These are phyloP conservation scores for Penicillium occitanis DNA, from an alignment of 2,329 filamentous ascomycete species.

Conservation along the genomic window DNA sequence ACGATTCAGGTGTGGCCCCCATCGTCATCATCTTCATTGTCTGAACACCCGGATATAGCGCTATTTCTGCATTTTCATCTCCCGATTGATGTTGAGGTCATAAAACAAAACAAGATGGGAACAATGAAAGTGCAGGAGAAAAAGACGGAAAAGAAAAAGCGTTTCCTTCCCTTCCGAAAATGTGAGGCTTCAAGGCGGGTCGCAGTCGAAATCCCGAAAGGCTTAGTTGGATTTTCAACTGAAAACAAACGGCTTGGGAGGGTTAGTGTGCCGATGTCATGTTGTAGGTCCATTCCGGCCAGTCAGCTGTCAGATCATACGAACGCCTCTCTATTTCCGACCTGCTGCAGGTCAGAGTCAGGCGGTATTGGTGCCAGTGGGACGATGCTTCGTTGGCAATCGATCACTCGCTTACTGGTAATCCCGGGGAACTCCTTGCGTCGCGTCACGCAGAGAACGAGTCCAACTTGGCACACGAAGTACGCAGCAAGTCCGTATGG, in stretches of 20 bases:
- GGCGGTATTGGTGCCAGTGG: slow-evolving; percentile 11
- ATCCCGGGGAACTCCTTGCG: slow-evolving; percentile 22
- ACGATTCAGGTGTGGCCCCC: slow-evolving; percentile 15
- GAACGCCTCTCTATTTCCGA: neutral
- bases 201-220: slow-evolving; percentile 6
- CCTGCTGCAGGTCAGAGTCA: slow-evolving; percentile 10
- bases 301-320: slow-evolving; percentile 1
- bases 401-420: slow-evolving; percentile 26
- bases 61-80: neutral
- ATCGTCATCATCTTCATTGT: slow-evolving; percentile 16
- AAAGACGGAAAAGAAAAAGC: neutral
- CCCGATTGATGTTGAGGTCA: neutral
- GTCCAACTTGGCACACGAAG: neutral
- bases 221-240: neutral
- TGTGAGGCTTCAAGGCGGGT: slow-evolving; percentile 7
- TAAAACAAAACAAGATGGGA: neutral
- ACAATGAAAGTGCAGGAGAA: neutral
- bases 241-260: neutral
- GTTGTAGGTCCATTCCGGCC: neutral
- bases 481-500: neutral
- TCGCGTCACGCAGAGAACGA: slow-evolving; percentile 11
- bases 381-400: slow-evolving; percentile 29
- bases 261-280: neutral
- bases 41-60: neutral
- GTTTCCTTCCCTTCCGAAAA: neutral